Evolutionary conservation across 805 yeast genomes (phyloP).

Genomic region (Maudiozyma turicensis): DNA sequence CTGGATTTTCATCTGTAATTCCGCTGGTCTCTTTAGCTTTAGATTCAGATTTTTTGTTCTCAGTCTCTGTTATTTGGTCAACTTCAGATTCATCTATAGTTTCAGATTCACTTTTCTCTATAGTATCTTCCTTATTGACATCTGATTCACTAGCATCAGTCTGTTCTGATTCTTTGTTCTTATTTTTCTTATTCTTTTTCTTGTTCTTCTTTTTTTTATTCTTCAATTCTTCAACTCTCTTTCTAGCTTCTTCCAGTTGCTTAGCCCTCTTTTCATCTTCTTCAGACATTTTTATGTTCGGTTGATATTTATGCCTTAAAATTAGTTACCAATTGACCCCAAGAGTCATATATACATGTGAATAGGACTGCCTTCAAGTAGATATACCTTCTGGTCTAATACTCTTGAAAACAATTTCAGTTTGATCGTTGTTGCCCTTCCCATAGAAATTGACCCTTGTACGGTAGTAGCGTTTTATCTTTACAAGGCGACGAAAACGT

Average conservation of each 20-base stretch:
- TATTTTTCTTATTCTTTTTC: slow-evolving; percentile 29
- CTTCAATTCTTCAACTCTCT: slow-evolving; percentile 62
- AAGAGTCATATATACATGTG: too few relatives aligned
- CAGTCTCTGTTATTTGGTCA: neutral
- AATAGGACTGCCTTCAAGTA: too few relatives aligned
- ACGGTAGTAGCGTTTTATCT: too few relatives aligned
- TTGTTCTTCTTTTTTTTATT: slow-evolving; percentile 43
- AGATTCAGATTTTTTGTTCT: neutral
- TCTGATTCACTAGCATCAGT: neutral
- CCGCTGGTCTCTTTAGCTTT: neutral
- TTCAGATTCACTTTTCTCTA: slow-evolving; percentile 5
- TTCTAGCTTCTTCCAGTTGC: slow-evolving; percentile 64
- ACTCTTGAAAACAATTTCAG: too few relatives aligned
- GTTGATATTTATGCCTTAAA: too few relatives aligned
- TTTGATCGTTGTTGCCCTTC: too few relatives aligned
- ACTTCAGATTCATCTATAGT: neutral
- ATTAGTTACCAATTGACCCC: too few relatives aligned
- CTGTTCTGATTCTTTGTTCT: slow-evolving; percentile 7
- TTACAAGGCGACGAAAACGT: too few relatives aligned
- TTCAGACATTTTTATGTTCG: slow-evolving; percentile 9
- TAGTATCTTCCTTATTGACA: slow-evolving; percentile 4
- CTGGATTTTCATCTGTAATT: neutral
- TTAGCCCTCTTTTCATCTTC: slow-evolving; percentile 40
- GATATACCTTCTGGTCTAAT: too few relatives aligned
- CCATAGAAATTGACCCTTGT: too few relatives aligned